These are phyloP conservation scores for Neurospora sp. DNA, from an alignment of 495 filamentous ascomycete species.

Conservation along the genomic window DNA sequence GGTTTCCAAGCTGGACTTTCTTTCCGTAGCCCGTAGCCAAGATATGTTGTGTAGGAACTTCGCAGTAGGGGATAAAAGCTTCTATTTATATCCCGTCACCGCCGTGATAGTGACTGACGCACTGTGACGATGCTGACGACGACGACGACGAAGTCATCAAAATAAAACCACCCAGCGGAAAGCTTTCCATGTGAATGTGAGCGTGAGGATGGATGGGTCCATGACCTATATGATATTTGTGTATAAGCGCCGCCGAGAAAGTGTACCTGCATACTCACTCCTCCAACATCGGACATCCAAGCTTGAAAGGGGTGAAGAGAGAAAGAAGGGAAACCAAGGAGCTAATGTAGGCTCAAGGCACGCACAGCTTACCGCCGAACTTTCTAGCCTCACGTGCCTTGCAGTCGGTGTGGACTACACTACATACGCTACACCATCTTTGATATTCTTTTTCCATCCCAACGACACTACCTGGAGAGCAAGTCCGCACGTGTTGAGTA, in stretches of 20 bases:
- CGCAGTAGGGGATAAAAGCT: background rate
- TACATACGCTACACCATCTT: too few species aligned
- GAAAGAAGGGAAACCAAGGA: background rate
- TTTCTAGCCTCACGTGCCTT: background rate
- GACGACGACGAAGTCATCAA: background rate
- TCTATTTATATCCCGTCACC: background rate
- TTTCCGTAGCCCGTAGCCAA: background rate
- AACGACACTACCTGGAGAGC: background rate
- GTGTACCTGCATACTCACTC: background rate
- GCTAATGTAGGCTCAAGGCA: background rate
- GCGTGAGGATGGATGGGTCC: background rate
- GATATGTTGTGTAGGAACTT: too few species aligned
- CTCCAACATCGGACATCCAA: background rate
- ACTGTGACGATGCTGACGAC: background rate
- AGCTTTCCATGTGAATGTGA: background rate
- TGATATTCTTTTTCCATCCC: background rate
- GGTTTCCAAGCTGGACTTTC: background rate
- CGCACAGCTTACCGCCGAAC: background rate
- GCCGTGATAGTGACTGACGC: background rate
- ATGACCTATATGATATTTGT: background rate
- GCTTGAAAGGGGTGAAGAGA: background rate
- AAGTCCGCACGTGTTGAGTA: background rate
- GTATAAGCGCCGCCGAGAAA: background rate
- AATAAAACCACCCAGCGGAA: background rate
- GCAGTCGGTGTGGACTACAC: background rate